Percentiles rank a stretch among this genome's conserved stretches.
Evolutionary conservation across 139 green algal species (phyloP).

Genomic region (Coccomyxa sp.): DNA sequence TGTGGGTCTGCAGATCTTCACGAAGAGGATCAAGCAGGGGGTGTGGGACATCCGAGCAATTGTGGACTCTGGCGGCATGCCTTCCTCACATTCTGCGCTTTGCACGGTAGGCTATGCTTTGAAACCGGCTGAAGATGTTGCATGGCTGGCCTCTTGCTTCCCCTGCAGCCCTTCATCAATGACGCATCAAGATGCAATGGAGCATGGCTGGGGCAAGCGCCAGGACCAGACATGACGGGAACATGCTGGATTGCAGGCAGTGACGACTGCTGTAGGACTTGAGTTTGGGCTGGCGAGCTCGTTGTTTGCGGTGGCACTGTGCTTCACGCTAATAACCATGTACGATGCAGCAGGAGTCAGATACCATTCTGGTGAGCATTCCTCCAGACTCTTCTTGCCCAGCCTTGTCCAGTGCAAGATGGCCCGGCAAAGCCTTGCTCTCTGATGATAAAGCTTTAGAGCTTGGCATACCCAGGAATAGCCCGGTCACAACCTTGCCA

Average conservation of each 20-base stretch:
- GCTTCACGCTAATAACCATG: conserved; percentile 96
- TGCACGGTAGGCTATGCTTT: conserved; percentile 55
- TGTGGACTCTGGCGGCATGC: conserved; percentile 94
- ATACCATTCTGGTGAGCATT: conserved; percentile 76
- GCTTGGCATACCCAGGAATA: neutral
- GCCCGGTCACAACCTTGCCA: neutral
- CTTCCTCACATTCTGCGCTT: conserved; percentile 93
- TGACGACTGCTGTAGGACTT: conserved; percentile 87
- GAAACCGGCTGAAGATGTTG: neutral
- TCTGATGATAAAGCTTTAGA: no score
- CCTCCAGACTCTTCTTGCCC: no score
- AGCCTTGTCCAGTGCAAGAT: no score
- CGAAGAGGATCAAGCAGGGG: conserved; percentile 73
- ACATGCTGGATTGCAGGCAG: conserved; percentile 37
- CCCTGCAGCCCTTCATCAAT: no score
- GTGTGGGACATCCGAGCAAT: conserved; percentile 75
- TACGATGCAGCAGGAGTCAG: conserved; percentile 97
- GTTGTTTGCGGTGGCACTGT: conserved; percentile 83
- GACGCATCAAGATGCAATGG: no score
- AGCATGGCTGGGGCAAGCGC: no score
- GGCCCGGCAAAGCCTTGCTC: no score
- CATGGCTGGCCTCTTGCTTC: neutral
- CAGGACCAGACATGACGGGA: neutral
- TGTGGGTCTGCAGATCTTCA: conserved; percentile 87
- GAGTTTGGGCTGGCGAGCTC: conserved; percentile 75